Base-by-base conservation (phyloP, 2,329 filamentous ascomycete genomes). In the Sclerotinia minor region DNA sequence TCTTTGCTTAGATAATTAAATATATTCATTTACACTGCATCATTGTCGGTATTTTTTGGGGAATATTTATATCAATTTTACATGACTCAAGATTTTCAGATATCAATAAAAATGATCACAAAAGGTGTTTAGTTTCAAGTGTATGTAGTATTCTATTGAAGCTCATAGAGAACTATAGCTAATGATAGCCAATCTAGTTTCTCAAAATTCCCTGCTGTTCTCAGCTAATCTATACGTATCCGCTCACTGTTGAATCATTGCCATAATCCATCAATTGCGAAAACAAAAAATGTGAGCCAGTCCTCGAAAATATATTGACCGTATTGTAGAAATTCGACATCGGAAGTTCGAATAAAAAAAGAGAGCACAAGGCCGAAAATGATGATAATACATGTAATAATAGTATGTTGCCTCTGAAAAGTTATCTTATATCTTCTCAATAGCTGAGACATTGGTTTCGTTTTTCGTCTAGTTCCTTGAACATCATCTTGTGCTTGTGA, bases 371-470 rank as follows among this genome's bases (percentile, higher is more conserved):
- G 8, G 29, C 19, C 5, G 7, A 4, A 2, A 54, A 54, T 5
- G 5, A 54, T 13, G 7, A 21, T 11, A n/a, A 21, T 11, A n/a
- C 17, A 26, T 4, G 26, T 19, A 6, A n/a, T 7, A 21, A 54
- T 7, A 21, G 35, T 13, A 9, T 35, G 8, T 35, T 2, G 3
- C 38, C 38, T n/a, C 1, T 35, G 52, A 5, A 32, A 11, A 3
- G 11, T 54, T 21, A 8, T 5, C 13, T 35, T 32, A 5, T 3
- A 1, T 13, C 5, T 21, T 54, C 8, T 35, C 9, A 19, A 35
- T 21, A 5, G 8, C n/a, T 19, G 13, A 0, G 29, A 1, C 2
- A 6, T 6, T 9, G 4, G 15, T 1, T 54, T 4, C 9, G 5
- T 54, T 13, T 35, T 26, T 3, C 21, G 19, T 54, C 15, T 11